Conservation (phyloP, 192 early-diverging fungal species). For the Coemansia sp. region DNA sequence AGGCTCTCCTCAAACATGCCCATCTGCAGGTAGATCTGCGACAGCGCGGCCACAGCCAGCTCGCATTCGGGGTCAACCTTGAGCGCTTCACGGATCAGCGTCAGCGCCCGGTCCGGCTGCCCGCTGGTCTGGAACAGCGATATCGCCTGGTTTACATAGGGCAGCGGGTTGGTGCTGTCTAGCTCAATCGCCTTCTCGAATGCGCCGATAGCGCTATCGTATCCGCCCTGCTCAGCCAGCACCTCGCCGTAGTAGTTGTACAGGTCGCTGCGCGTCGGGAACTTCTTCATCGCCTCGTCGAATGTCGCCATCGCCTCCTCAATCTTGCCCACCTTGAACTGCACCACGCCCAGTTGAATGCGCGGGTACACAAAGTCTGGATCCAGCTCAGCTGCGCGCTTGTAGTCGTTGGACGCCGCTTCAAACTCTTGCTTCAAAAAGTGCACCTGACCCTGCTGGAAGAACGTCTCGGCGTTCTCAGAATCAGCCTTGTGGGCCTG, state of each 20-base stretch:
- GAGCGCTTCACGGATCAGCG: constrained; percentile 74
- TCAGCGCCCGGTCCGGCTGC: constrained; percentile 73
- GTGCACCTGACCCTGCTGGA: constrained; percentile 66
- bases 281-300: constrained; percentile 73
- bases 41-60: constrained; percentile 80
- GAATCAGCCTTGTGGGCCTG: constrained; percentile 59
- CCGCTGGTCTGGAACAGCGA: constrained; percentile 75
- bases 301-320: constrained; percentile 74
- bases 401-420: constrained; percentile 83
- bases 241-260: constrained; percentile 99
- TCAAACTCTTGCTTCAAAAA: constrained; percentile 83
- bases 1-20: constrained; percentile 84
- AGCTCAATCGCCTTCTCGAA: constrained; percentile 90
- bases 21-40: constrained; percentile 81
- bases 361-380: constrained; percentile 82
- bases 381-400: constrained; percentile 76
- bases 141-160: constrained; percentile 97
- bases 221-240: constrained; percentile 79
- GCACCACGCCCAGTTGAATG: constrained; percentile 92
- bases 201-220: constrained; percentile 76
- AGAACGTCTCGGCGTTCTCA: constrained; percentile 86
- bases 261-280: constrained; percentile 80
- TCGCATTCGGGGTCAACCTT: constrained; percentile 96
- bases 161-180: constrained; percentile 80
- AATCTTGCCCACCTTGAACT: constrained; percentile 87